Evolutionary conservation across 1,139 yeast genomes (phyloP), one percentile per base, ranked within the genome.

Genomic region (Taphrina wiesneri): DNA sequence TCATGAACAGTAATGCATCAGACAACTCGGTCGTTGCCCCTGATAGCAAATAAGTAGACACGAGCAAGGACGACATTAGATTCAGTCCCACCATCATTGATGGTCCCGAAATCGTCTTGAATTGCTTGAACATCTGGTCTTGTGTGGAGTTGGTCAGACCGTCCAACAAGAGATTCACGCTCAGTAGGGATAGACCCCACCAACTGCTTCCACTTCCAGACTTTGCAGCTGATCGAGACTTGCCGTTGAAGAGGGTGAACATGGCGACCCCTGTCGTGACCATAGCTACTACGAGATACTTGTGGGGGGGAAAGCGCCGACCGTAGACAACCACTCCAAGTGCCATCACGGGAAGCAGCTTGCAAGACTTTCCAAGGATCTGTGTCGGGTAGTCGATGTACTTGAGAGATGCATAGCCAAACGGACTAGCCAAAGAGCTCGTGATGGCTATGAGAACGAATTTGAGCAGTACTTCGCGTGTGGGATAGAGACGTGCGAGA

Each of bases 81-180:
- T 93, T 93, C 70, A 93, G 80, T 1, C 89, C 83, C 68, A 90
- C 83, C 97, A 95, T 93, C 76, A 93, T 79, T 71, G 87, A 90
- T 1, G 93, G 93, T 0, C 98, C 98, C 0, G 89, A 83, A 54
- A 86, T 75, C 49, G 77, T 73, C 46, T 75, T 75, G 30, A 77
- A 72, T 68, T 82, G 83, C 73, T 67, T 64, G 69, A 93, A 88
- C 75, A 93, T 78, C 66, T 87, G 86, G 75, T 93, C 99, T 75
- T 93, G 99, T 0, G 96, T 87, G 3, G 97, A 89, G 76, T 92
- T 93, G 34, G 96, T 91, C 68, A 92, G 79, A 0, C 99, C 99
- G 74, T 93, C 99, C 49, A 93, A 79, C 17, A 93, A 75, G 77
- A 93, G 82, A 51, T 95, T 88, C 0, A 79, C 77, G 0, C 79